These are phyloP conservation scores for Rhodamnia argentea DNA, from an alignment of 345 rosid species.

Conservation along the genomic window DNA sequence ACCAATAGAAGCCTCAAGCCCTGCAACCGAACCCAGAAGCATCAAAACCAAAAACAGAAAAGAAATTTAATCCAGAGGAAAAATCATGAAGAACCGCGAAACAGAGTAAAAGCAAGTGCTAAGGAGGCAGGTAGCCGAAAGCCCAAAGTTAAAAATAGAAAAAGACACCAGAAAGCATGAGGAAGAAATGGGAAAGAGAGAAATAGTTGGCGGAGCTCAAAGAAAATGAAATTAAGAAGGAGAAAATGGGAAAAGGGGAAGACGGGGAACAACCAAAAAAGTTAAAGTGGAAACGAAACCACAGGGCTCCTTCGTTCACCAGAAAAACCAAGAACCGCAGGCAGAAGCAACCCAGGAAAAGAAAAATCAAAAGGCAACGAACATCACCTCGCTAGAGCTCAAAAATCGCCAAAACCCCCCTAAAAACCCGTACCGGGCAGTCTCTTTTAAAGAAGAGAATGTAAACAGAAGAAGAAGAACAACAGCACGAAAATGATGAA, in stretches of 20 bases:
- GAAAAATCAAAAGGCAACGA: neutral
- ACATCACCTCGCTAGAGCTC: neutral
- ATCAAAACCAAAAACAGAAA: neutral
- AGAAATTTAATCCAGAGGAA: neutral
- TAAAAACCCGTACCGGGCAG: neutral
- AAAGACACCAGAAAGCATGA: neutral
- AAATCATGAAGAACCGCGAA: neutral
- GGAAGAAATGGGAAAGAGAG: neutral
- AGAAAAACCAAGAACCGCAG: neutral
- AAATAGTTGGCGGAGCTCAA: neutral
- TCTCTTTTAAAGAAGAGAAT: neutral
- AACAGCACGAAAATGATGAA: neutral
- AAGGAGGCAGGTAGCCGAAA: neutral
- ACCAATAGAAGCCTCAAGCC: neutral
- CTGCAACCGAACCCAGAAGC: neutral
- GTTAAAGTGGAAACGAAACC: neutral
- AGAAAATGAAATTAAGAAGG: neutral
- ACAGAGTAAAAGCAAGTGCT: neutral
- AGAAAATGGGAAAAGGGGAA: neutral
- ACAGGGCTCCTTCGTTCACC: neutral
- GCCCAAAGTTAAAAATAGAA: neutral
- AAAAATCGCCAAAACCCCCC: neutral
- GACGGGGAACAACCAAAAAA: neutral
- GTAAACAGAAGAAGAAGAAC: neutral
- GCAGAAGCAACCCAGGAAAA: neutral